Conservation (phyloP, 2,329 filamentous ascomycete genomes). For the Colletotrichum liriopes region DNA sequence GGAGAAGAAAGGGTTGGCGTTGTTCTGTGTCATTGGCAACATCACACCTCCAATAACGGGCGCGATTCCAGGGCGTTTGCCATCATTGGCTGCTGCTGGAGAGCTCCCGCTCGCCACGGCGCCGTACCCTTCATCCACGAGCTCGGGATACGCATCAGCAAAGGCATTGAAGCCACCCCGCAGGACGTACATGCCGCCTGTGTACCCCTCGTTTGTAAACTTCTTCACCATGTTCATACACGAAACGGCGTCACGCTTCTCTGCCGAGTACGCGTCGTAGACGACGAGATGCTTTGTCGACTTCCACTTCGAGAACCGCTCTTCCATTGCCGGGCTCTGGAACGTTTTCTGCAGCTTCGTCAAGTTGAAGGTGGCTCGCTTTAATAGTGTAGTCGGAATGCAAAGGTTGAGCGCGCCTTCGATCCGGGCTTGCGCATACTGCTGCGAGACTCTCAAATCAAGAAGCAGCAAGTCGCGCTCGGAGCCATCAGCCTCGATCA, state of each 20-base stretch:
- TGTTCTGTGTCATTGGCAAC: slow-evolving; percentile 79
- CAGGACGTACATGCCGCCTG: slow-evolving; percentile 81
- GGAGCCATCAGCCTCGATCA: slow-evolving; percentile 62
- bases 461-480: slow-evolving; percentile 75
- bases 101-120: slow-evolving; percentile 52
- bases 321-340: slow-evolving; percentile 77
- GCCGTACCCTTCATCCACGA: slow-evolving; percentile 69
- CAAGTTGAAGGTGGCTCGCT: slow-evolving; percentile 90
- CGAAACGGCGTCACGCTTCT: slow-evolving; percentile 84
- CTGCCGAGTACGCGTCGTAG: slow-evolving; percentile 84
- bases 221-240: slow-evolving; percentile 94
- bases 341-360: slow-evolving; percentile 92
- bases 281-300: slow-evolving; percentile 84
- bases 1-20: slow-evolving; percentile 90
- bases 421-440: slow-evolving; percentile 83
- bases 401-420: slow-evolving; percentile 90
- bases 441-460: slow-evolving; percentile 89
- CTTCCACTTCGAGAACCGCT: slow-evolving; percentile 83
- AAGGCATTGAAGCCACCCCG: slow-evolving; percentile 88
- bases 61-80: slow-evolving; percentile 65
- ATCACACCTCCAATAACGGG: slow-evolving; percentile 92
- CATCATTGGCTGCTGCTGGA: slow-evolving; percentile 62
- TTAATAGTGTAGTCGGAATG: slow-evolving; percentile 93
- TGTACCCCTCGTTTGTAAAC: slow-evolving; percentile 87
- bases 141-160: slow-evolving; percentile 74